phyloP scores from a whole-genome alignment of 1,284 basidiomycete species.

The Rhodotorula sp. region DNA sequence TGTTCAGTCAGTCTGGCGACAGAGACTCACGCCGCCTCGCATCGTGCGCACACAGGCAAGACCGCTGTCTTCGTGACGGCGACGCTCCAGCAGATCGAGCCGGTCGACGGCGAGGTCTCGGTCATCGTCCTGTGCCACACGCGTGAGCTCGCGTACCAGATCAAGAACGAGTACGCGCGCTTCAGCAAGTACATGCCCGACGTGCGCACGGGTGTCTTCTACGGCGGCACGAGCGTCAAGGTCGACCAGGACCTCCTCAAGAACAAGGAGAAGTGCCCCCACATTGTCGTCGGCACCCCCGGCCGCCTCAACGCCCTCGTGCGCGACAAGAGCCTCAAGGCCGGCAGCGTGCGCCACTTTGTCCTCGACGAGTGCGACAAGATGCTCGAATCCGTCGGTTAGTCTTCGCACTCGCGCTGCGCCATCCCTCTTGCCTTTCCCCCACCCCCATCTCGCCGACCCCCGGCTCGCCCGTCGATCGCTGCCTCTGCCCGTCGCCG shows the following conservation, averaged over 20 bases:
- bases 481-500: too few relatives aligned
- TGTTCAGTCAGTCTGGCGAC: background rate
- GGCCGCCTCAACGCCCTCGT: conserved; percentile 91
- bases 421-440: background rate
- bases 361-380: conserved; percentile 99
- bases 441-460: background rate
- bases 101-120: conserved; percentile 95
- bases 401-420: conserved; percentile 58
- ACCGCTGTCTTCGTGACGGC: conserved; percentile 99
- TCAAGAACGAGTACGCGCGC: conserved; percentile 98
- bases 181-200: conserved; percentile 99
- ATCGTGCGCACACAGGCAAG: conserved; percentile 61
- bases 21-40: background rate
- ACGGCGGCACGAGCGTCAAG: conserved; percentile 91
- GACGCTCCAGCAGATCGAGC: conserved; percentile 96
- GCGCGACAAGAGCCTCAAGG: conserved; percentile 89
- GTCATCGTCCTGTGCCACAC: conserved; percentile 99
- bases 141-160: conserved; percentile 98
- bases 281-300: conserved; percentile 97
- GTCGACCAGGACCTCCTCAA: conserved; percentile 93
- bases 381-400: conserved; percentile 99
- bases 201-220: conserved; percentile 95
- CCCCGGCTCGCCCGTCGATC: too few relatives aligned
- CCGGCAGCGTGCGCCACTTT: conserved; percentile 95
- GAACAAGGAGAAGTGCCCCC: conserved; percentile 96